Conservation (phyloP, 23 red algal genomes). For the Cyanidiococcus yangmingshanensis region DNA sequence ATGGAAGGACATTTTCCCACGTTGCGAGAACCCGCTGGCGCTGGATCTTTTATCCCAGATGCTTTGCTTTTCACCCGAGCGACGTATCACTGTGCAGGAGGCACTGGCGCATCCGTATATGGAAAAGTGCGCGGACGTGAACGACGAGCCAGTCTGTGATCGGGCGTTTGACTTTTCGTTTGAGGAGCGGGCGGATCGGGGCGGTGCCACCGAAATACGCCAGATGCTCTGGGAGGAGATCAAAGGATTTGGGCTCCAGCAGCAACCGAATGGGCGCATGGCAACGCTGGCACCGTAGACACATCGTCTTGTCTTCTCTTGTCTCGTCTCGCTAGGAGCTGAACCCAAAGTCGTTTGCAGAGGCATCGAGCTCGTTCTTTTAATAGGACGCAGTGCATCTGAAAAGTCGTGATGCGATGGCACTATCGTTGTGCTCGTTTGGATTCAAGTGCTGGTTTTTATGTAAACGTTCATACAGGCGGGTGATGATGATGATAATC, state of each 20-base stretch:
- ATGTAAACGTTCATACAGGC: too few relatives aligned
- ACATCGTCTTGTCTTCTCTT: too few relatives aligned
- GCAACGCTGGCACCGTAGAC: too few relatives aligned
- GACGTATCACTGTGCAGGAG: conserved; percentile 52
- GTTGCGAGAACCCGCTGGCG: conserved; percentile 32
- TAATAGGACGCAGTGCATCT: too few relatives aligned
- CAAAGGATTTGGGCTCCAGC: background rate
- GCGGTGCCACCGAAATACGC: conserved; percentile 2
- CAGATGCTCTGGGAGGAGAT: conserved; percentile 18
- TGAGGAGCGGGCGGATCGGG: conserved; percentile 9
- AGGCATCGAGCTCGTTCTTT: too few relatives aligned
- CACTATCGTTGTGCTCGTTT: too few relatives aligned
- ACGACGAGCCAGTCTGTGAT: conserved; percentile 23
- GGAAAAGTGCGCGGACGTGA: conserved; percentile 26
- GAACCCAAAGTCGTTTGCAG: too few relatives aligned
- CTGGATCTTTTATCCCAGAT: conserved; percentile 59
- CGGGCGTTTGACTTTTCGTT: conserved; percentile 20
- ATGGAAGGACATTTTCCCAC: conserved; percentile 34
- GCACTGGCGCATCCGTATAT: conserved; percentile 72
- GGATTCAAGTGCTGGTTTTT: background rate
- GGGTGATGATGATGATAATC: too few relatives aligned
- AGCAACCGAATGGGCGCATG: too few relatives aligned
- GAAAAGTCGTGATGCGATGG: too few relatives aligned
- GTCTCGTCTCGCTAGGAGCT: too few relatives aligned
- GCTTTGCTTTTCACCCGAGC: conserved; percentile 59